phyloP scores from a whole-genome alignment of 805 yeast species.

The Nakazawaea wyomingensis region DNA sequence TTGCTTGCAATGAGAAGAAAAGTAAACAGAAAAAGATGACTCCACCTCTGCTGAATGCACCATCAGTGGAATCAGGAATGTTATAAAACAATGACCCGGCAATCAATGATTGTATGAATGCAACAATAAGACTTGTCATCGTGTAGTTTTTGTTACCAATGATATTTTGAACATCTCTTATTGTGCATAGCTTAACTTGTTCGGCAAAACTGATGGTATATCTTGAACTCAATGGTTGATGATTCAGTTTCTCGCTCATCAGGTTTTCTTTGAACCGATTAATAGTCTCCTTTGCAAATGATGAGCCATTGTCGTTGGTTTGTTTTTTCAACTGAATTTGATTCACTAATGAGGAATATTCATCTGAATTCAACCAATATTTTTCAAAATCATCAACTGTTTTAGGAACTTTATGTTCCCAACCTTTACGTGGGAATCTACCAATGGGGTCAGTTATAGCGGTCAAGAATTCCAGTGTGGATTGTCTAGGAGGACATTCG shows the following conservation, averaged over 20 bases:
- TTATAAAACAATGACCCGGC: conserved; percentile 58
- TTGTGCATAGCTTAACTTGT: conserved; percentile 47
- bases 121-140: conserved; percentile 44
- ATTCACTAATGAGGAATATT: conserved; percentile 34
- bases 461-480: conserved; percentile 64
- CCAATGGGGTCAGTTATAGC: conserved; percentile 66
- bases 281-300: conserved; percentile 28
- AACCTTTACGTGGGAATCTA: conserved; percentile 44
- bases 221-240: conserved; percentile 33
- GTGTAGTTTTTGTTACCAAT: conserved; percentile 55
- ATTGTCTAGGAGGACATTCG: conserved; percentile 56
- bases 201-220: conserved; percentile 36
- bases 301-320: no score
- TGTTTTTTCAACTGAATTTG: conserved; percentile 21
- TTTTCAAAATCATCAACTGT: conserved; percentile 55
- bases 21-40: conserved; percentile 55
- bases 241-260: conserved; percentile 31
- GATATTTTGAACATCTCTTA: conserved; percentile 49
- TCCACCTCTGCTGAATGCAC: conserved; percentile 62
- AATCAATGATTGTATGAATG: conserved; percentile 51
- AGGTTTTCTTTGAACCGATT: conserved; percentile 28
- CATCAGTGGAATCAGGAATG: conserved; percentile 42
- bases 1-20: conserved; percentile 54
- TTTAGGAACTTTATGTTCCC: conserved; percentile 45
- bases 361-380: conserved; percentile 56